Evolutionary conservation across 176 grass and related monocot genomes (phyloP).

Genomic region (Carex kokanica): DNA sequence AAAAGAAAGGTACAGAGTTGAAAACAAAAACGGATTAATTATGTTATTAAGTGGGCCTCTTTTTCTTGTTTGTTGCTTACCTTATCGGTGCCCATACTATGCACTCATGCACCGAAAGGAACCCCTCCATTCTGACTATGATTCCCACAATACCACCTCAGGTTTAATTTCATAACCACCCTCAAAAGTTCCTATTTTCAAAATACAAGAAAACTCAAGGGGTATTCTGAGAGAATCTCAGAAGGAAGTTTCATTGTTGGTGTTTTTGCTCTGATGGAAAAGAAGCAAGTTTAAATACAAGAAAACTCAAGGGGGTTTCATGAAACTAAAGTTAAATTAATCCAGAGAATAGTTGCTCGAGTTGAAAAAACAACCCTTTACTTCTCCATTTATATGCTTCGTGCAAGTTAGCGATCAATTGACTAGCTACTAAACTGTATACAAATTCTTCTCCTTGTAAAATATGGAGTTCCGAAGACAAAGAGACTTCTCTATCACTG

Average conservation of each 20-base stretch:
- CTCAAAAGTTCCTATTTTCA: neutral
- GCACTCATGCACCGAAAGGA: slow-evolving; percentile 24
- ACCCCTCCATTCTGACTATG: slow-evolving; percentile 9
- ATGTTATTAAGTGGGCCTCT: neutral
- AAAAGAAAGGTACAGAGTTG: neutral
- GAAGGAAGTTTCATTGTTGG: no score
- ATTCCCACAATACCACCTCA: neutral
- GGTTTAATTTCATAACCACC: slow-evolving; percentile 3
- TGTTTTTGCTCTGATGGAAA: no score
- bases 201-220: neutral
- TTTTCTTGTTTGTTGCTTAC: neutral
- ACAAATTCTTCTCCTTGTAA: neutral
- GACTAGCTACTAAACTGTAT: neutral
- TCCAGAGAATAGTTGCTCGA: neutral
- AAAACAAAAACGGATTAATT: slow-evolving; percentile 2
- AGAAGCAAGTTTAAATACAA: neutral
- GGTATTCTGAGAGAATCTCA: neutral
- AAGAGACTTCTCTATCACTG: slow-evolving; percentile 32
- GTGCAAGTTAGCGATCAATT: neutral
- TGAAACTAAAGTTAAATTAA: neutral
- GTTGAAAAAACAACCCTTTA: neutral
- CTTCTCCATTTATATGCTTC: slow-evolving; percentile 12
- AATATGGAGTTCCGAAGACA: slow-evolving; percentile 45
- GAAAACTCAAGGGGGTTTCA: neutral
- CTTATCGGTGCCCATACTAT: slow-evolving; percentile 1